Evolutionary conservation across 495 filamentous ascomycete species (phyloP).

Genomic region (Neurospora sp.): DNA sequence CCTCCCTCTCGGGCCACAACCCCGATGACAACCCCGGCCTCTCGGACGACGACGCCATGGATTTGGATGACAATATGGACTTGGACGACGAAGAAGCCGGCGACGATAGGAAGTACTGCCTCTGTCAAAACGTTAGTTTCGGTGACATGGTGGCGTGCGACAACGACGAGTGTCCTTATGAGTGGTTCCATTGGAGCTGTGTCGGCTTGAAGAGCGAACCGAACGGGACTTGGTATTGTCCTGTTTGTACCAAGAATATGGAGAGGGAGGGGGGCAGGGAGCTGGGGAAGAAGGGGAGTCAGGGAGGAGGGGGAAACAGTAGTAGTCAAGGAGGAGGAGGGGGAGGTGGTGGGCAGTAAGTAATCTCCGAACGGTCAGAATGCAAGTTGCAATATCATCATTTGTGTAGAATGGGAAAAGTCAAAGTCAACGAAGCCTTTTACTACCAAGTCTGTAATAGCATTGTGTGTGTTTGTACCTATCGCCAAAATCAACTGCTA

Average conservation of each 20-base stretch:
- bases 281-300: no score
- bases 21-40: not conserved
- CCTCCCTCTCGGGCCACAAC: not conserved
- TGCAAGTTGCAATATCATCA: not conserved
- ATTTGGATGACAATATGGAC: slow-evolving; percentile 48
- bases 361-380: no score
- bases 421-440: not conserved
- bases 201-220: slow-evolving; percentile 85
- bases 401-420: not conserved
- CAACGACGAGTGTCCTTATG: slow-evolving; percentile 80
- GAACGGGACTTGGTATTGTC: slow-evolving; percentile 86
- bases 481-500: not conserved
- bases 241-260: slow-evolving; percentile 59
- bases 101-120: slow-evolving; percentile 85
- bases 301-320: no score
- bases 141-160: slow-evolving; percentile 99
- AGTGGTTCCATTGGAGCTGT: slow-evolving; percentile 99
- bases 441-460: not conserved
- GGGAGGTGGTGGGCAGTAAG: not conserved
- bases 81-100: slow-evolving; percentile 77
- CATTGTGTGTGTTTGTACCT: not conserved
- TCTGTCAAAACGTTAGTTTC: slow-evolving; percentile 84
- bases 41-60: not conserved
- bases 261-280: slow-evolving; percentile 16
- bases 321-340: not conserved